Conservation (phyloP, 768 basidiomycete species). For the Lentinus tigrinus region DNA sequence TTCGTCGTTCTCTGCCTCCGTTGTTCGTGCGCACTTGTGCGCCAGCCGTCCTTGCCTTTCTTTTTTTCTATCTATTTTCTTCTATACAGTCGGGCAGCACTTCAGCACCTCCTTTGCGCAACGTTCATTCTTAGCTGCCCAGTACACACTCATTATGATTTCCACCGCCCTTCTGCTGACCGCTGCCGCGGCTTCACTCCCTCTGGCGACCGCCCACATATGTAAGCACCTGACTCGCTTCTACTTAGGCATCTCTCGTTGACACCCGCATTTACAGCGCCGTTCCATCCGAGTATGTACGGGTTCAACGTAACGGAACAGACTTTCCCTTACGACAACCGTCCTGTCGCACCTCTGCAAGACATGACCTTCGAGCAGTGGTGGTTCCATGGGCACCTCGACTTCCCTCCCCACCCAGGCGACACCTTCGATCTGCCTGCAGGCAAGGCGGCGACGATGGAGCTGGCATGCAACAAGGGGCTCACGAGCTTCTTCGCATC, state of each 20-base stretch:
- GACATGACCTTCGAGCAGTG: slow-evolving; percentile 41
- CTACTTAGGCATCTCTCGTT: neutral
- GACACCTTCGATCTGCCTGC: slow-evolving; percentile 63
- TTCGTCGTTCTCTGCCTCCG: no score
- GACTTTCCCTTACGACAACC: slow-evolving; percentile 62
- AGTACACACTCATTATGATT: slow-evolving; percentile 12
- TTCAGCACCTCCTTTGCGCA: no score
- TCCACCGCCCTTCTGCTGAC: slow-evolving; percentile 1
- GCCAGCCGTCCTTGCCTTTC: no score
- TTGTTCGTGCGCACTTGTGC: no score
- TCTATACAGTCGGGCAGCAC: no score
- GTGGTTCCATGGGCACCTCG: slow-evolving; percentile 67
- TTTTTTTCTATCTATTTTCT: no score
- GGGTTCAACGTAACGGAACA: slow-evolving; percentile 65
- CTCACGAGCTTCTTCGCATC: slow-evolving; percentile 58
- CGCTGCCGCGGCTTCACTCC: slow-evolving; percentile 12
- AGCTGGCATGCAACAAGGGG: slow-evolving; percentile 60
- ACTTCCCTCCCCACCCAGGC: slow-evolving; percentile 51
- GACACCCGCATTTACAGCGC: slow-evolving; percentile 30
- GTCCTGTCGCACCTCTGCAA: slow-evolving; percentile 47
- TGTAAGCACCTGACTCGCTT: neutral
- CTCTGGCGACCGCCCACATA: slow-evolving; percentile 15
- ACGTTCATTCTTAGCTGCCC: no score
- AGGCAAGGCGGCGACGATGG: slow-evolving; percentile 49
- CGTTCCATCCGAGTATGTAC: slow-evolving; percentile 59